phyloP scores from a whole-genome alignment of 225 moss, liverwort and hornwort genomes.

The Sphagnum contortum region DNA sequence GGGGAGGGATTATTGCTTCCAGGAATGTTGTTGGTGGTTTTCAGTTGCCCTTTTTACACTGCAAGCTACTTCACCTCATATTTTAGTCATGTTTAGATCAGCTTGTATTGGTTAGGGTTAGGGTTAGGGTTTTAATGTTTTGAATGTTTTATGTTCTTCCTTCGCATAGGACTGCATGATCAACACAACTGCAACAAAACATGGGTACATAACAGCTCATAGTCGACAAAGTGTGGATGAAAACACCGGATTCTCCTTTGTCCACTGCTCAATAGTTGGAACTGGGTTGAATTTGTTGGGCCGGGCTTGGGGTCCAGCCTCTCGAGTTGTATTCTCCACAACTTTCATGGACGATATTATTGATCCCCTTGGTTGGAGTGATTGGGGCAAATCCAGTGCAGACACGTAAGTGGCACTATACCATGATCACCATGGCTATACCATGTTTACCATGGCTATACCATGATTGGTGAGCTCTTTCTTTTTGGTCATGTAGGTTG shows the following conservation, averaged over 20 bases:
- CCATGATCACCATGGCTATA: too few relatives aligned
- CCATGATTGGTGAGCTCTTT: too few relatives aligned
- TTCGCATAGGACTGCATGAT: conserved; percentile 9
- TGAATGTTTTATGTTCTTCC: too few relatives aligned
- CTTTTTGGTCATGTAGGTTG: too few relatives aligned
- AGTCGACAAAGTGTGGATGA: conserved; percentile 9
- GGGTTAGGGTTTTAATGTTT: too few relatives aligned
- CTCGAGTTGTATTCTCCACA: conserved; percentile 25
- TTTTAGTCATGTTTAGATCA: too few relatives aligned
- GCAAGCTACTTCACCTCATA: too few relatives aligned
- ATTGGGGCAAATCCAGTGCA: conserved; percentile 24
- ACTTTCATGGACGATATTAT: conserved; percentile 29
- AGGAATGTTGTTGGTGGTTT: too few relatives aligned
- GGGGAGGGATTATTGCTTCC: too few relatives aligned
- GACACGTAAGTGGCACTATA: conserved; percentile 12
- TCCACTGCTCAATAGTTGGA: conserved; percentile 20
- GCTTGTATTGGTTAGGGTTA: too few relatives aligned
- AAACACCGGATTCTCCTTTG: conserved; percentile 23
- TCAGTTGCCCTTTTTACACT: too few relatives aligned
- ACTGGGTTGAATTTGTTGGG: conserved; percentile 12
- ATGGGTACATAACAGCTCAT: conserved; percentile 39
- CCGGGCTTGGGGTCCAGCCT: conserved; percentile 34
- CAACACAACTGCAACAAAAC: conserved; percentile 10
- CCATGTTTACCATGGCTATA: too few relatives aligned
- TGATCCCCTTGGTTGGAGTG: conserved; percentile 26